Percentiles rank a stretch among this genome's conserved stretches.
Conservation (phyloP, 129 eudicot species). For the Helianthus annuus region HanXRQr2.0-SUNRISE NC_035442.2:143871465-143871964, state of each 20-base stretch:
- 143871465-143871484: neutral
- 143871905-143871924: slow-evolving; percentile 36
- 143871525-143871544: slow-evolving; percentile 39
- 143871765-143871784: neutral
- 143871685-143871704: slow-evolving; percentile 78
- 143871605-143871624: slow-evolving; percentile 34
- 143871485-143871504: neutral
- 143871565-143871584: slow-evolving; percentile 50
- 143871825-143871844: slow-evolving; percentile 66
- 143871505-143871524: slow-evolving; percentile 36
- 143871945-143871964: slow-evolving; percentile 47
- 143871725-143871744: neutral
- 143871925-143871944: slow-evolving; percentile 62
- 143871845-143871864: slow-evolving; percentile 45
- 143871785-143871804: slow-evolving; percentile 3
- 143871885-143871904: slow-evolving; percentile 49
- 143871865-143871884: slow-evolving; percentile 99
- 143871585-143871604: slow-evolving; percentile 53
- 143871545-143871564: slow-evolving; percentile 35
- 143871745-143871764: neutral
- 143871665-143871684: slow-evolving; percentile 68
- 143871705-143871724: slow-evolving; percentile 6
- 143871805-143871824: slow-evolving; percentile 53
- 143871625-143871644: slow-evolving; percentile 51
- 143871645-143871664: slow-evolving; percentile 61